phyloP scores from a whole-genome alignment of 768 basidiomycete genomes.

The Hericium erinaceus region DNA sequence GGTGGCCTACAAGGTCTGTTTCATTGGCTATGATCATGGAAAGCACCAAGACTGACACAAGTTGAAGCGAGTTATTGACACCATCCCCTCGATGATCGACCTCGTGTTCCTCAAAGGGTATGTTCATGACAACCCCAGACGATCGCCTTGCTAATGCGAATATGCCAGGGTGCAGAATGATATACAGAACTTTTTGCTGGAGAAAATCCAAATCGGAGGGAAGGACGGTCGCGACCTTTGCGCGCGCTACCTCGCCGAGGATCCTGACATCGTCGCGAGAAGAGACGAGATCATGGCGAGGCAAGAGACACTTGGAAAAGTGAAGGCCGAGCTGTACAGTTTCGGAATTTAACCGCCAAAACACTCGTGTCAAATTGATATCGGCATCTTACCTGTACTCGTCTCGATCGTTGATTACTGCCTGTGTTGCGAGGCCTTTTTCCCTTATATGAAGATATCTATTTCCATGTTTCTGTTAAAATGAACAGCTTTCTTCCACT shows the following conservation, averaged over 20 bases:
- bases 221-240: neutral
- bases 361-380: too few species aligned
- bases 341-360: neutral
- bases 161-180: neutral
- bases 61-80: conserved; percentile 36
- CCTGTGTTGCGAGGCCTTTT: too few species aligned
- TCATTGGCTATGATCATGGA: neutral
- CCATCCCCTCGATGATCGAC: conserved; percentile 27
- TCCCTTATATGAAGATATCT: too few species aligned
- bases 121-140: conserved; percentile 4
- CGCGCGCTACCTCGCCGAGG: conserved; percentile 14
- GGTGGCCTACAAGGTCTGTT: conserved; percentile 34
- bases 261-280: neutral
- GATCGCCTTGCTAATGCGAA: neutral
- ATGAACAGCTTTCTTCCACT: too few species aligned
- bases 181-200: neutral
- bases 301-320: neutral
- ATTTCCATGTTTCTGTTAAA: too few species aligned
- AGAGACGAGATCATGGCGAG: neutral
- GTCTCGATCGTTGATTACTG: too few species aligned
- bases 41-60: too few species aligned
- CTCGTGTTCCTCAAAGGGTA: conserved; percentile 4
- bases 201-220: conserved; percentile 9
- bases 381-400: too few species aligned
- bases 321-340: neutral